Evolutionary conservation across 257 asterid genomes (phyloP), one percentile per base, ranked within the genome.

Genomic region (Echium plantagineum): DNA sequence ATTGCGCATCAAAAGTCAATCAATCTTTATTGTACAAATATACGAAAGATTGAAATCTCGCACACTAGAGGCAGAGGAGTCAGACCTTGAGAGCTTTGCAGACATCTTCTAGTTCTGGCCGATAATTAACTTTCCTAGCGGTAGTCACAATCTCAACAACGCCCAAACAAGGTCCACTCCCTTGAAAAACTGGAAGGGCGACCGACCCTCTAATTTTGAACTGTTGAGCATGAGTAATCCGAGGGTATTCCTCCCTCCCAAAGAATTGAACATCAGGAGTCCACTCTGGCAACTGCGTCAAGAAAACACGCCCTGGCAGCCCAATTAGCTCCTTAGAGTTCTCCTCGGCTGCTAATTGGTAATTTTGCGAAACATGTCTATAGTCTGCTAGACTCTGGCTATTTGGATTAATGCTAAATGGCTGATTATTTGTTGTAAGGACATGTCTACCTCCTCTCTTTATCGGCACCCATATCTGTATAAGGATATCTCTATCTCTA

Each of bases 381-480:
- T 85, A 85, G 4, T 72, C 79, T 57, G 71, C 76, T n/a, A 85
- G 88, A 61, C 84, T 81, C 70, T 77, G 68, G 70, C 68, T 74
- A 74, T 75, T 77, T 55, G 74, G 59, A 54, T 75, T 78, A 21
- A 75, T 60, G 2, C 78, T 75, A 63, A 80, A 85, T 10, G 86
- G 94, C 54, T 85, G 90, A 53, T 83, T 74, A 47, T 66, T 62
- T 28, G 94, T 85, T 24, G 78, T 72, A 66, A 85, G 94, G 60
- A 85, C 78, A 51, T 70, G 81, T 55, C 65, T 74, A 63, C 86
- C 88, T 55, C 73, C 78, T 64, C 52, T 78, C 69, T 72, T 78
- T 30, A 83, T 70, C 46, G 94, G 94, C 63, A 85, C 90, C 94
- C 94, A 85, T 52, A 85, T 71, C 74, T 85, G 94, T 67, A 85